Evolutionary conservation across 139 green algal species (phyloP).

Genomic region (Picochlorum sp.): DNA sequence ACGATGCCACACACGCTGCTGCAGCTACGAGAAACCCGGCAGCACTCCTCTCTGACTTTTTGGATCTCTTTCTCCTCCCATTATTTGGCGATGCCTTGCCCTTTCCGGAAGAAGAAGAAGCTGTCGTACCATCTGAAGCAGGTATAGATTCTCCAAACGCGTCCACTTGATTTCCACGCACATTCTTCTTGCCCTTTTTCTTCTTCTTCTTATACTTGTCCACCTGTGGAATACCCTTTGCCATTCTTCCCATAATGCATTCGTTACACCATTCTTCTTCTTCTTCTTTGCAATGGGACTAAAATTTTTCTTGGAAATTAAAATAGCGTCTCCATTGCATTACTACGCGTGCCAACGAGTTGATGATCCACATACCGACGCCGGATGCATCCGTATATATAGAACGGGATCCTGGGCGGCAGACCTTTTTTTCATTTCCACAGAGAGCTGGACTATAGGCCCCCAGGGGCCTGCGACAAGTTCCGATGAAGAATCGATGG

Average conservation of each 20-base stretch:
- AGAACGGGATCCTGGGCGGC: too few relatives aligned
- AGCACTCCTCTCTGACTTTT: conserved; percentile 1
- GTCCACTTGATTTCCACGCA: neutral
- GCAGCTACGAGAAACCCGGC: conserved; percentile 12
- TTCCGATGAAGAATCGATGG: too few relatives aligned
- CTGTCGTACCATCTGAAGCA: neutral
- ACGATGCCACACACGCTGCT: neutral
- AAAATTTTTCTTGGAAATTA: too few relatives aligned
- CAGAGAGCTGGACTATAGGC: too few relatives aligned
- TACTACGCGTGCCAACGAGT: too few relatives aligned
- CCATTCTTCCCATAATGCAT: neutral
- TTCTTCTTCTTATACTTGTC: neutral
- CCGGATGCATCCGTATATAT: too few relatives aligned
- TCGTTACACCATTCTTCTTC: too few relatives aligned
- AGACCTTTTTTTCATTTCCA: too few relatives aligned
- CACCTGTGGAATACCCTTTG: neutral
- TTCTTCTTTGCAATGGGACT: too few relatives aligned
- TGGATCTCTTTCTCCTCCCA: neutral
- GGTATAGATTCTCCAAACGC: conserved; percentile 1
- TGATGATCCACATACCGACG: too few relatives aligned
- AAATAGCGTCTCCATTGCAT: too few relatives aligned
- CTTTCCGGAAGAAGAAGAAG: neutral
- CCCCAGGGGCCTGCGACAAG: too few relatives aligned
- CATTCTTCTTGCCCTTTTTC: neutral
- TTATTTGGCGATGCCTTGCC: neutral